Conservation (phyloP, 306 rosid species). For the Castanospermum australe region DNA sequence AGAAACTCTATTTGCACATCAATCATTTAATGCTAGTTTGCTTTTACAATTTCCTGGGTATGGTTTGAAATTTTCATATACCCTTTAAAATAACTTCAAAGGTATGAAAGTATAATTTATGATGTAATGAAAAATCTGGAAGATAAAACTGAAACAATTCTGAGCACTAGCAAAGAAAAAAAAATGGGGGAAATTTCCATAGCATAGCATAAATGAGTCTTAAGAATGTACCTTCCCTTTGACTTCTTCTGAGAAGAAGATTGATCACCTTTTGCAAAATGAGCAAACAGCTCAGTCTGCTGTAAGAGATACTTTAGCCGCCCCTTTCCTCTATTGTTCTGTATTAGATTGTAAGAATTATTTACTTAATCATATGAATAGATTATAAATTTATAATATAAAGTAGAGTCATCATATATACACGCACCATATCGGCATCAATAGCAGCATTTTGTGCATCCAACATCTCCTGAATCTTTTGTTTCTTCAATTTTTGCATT, state of each 20-base stretch:
- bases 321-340: conserved; percentile 91
- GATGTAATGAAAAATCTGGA: neutral
- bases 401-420: neutral
- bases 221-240: conserved; percentile 67
- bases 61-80: neutral
- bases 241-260: conserved; percentile 76
- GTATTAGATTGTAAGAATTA: conserved; percentile 13
- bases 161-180: neutral
- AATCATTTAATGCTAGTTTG: neutral
- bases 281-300: conserved; percentile 96
- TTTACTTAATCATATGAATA: neutral
- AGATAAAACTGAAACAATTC: neutral
- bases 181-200: neutral
- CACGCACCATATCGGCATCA: conserved; percentile 90
- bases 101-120: neutral
- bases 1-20: neutral
- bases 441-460: conserved; percentile 88
- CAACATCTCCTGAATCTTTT: conserved; percentile 89
- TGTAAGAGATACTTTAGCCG: conserved; percentile 91
- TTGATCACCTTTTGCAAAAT: conserved; percentile 91
- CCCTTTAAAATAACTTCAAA: neutral
- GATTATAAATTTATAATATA: neutral
- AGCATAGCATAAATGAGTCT: neutral
- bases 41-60: neutral
- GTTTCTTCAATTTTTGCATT: conserved; percentile 80